These are phyloP conservation scores for Carpinus fangiana DNA, from an alignment of 306 rosid species.

Conservation along the genomic window DNA sequence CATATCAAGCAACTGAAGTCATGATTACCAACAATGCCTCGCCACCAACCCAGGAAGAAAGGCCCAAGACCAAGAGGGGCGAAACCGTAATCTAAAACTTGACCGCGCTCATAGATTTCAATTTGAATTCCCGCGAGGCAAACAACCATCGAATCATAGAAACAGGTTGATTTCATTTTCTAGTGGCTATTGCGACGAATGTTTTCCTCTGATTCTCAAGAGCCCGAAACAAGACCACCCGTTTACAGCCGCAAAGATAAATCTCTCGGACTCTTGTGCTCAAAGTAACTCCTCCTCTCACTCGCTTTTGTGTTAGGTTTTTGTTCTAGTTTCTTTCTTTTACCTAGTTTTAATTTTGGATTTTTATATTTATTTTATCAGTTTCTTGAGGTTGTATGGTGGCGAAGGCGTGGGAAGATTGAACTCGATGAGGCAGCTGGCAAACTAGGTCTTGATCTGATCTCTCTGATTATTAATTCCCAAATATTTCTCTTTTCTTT, in stretches of 20 bases:
- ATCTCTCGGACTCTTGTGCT: constrained; percentile 38
- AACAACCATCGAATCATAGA: background rate
- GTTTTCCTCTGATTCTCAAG: constrained; percentile 21
- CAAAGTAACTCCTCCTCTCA: constrained; percentile 27
- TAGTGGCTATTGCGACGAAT: constrained; percentile 6
- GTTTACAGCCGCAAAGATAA: constrained; percentile 48
- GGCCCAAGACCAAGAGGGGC: background rate
- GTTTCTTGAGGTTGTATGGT: constrained; percentile 43
- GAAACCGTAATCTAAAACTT: background rate
- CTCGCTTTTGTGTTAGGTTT: background rate
- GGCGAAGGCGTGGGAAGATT: constrained; percentile 34
- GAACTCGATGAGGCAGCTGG: constrained; percentile 46
- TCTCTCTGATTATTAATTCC: background rate
- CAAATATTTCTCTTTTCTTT: background rate
- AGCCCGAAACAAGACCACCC: constrained; percentile 24
- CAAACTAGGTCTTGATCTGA: constrained; percentile 31
- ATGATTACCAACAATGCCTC: background rate
- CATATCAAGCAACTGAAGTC: too few species aligned
- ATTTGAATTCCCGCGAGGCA: constrained; percentile 39
- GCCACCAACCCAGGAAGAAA: background rate
- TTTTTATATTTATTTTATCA: background rate
- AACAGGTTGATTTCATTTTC: too few species aligned
- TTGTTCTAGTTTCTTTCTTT: background rate
- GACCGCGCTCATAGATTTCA: constrained; percentile 19
- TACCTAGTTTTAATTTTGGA: background rate